Evolutionary conservation across 257 asterid genomes (phyloP).

Genomic region (Lycium ferocissimum): DNA sequence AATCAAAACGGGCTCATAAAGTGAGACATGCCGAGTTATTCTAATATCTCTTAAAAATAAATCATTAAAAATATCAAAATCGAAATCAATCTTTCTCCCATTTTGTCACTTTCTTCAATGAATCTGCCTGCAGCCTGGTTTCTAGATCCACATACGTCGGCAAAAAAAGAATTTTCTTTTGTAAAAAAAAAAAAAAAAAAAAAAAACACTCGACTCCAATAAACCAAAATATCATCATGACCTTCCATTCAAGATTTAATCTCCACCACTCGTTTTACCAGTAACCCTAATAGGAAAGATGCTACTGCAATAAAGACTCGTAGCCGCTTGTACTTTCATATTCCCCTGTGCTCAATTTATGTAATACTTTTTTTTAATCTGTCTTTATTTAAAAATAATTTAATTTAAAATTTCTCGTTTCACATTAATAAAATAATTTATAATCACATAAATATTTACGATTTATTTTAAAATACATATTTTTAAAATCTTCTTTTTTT

Average conservation of each 20-base stretch:
- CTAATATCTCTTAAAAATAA: background rate
- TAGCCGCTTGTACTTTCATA: background rate
- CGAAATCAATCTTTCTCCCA: background rate
- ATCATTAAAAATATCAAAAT: background rate
- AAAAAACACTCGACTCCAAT: background rate
- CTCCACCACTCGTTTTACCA: background rate
- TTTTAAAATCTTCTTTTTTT: too few species aligned
- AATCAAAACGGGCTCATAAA: too few species aligned
- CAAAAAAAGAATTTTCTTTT: background rate
- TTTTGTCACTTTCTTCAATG: background rate
- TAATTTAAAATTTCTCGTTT: too few species aligned
- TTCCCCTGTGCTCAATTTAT: too few species aligned
- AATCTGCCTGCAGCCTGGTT: background rate
- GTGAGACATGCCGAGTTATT: background rate
- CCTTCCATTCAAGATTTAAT: background rate
- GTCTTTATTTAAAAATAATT: too few species aligned
- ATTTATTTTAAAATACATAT: too few species aligned
- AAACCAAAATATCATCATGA: background rate
- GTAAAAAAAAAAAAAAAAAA: background rate
- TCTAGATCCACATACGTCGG: conserved; percentile 24
- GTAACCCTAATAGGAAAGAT: conserved; percentile 22
- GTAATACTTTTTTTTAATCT: too few species aligned
- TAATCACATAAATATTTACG: too few species aligned
- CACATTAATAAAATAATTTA: too few species aligned
- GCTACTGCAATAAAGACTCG: conserved; percentile 1